Base-by-base conservation (phyloP, 208 protist genomes). In the Leishmania gerbilli region DNA sequence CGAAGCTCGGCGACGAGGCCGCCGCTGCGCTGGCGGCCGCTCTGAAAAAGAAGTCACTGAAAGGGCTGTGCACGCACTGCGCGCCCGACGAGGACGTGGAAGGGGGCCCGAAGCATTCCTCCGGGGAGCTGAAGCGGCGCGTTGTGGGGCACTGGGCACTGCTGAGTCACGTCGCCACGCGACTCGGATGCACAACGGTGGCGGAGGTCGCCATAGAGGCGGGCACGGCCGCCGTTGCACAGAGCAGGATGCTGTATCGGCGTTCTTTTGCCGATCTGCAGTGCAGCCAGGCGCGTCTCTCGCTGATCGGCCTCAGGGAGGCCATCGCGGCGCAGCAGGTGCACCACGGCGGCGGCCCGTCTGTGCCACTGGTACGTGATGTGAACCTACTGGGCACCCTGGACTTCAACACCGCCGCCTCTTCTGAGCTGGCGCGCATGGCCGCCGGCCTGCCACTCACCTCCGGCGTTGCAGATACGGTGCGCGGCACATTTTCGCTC, bases 111-210 rank as follows among this genome's bases (percentile, higher is more conserved):
- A 80, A 55, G 55, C 51, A 87, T 79, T 81, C 85, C 58, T 74
- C 80, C 42, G 71, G 58, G 1, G 80, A 88, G 82, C 79, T 85
- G 45, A 80, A 78, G 79, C 77, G 76, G 3, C 87, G 83, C 21
- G 87, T 89, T 7, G 91, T 88, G 76, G 90, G 88, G 3, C 88
- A 94, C 72, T 96, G 91, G 91, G 85, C 88, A 3, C 76, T 96
- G 58, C 84, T 96, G 27, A 83, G 90, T 21, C 81, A 94, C 77
- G 82, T 88, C 8, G 89, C 89, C 31, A 81, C 84, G 49, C 85
- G 88, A 47, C 76, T 87, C 9, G 87, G 84, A 27, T 89, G 83
- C 71, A 79, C 76, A n/a, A 82, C 74, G 53, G 77, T 96, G 42
- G 88, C 90, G 1, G 86, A 91, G 40, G 71, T 92, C 7, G 91